Conservation (phyloP, 2,329 filamentous ascomycete genomes). For the Sporothrix humicola region DNA sequence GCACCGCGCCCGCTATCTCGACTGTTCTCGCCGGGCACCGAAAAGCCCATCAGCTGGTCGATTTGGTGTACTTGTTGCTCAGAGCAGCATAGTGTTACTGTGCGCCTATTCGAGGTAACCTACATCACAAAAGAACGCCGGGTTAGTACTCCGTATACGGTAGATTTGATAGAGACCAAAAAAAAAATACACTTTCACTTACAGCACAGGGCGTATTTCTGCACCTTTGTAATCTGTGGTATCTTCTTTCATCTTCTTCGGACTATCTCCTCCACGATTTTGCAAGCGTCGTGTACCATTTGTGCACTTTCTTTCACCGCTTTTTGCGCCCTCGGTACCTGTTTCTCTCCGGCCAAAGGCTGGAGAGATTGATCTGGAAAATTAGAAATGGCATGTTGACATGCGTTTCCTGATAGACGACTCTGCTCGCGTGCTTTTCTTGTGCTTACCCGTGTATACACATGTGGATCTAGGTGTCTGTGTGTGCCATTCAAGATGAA, state of each 20-base stretch:
- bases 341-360: neutral
- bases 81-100: neutral
- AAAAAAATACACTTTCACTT: neutral
- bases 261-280: neutral
- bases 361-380: no score
- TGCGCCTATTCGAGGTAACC: neutral
- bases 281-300: neutral
- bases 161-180: no score
- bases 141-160: no score
- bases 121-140: neutral
- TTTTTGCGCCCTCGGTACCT: neutral
- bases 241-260: neutral
- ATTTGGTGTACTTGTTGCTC: neutral
- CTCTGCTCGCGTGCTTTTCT: slow-evolving; percentile 2
- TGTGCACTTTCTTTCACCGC: slow-evolving; percentile 10
- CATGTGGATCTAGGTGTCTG: neutral
- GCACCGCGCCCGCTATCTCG: neutral
- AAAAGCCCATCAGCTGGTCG: neutral
- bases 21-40: neutral
- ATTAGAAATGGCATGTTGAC: neutral
- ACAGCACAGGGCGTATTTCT: neutral
- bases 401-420: neutral
- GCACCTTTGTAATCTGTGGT: neutral
- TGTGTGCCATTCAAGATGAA: neutral
- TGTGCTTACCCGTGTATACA: neutral